Evolutionary conservation across 2,329 filamentous ascomycete species (phyloP).

Genomic region (Aspergillus felis): DNA sequence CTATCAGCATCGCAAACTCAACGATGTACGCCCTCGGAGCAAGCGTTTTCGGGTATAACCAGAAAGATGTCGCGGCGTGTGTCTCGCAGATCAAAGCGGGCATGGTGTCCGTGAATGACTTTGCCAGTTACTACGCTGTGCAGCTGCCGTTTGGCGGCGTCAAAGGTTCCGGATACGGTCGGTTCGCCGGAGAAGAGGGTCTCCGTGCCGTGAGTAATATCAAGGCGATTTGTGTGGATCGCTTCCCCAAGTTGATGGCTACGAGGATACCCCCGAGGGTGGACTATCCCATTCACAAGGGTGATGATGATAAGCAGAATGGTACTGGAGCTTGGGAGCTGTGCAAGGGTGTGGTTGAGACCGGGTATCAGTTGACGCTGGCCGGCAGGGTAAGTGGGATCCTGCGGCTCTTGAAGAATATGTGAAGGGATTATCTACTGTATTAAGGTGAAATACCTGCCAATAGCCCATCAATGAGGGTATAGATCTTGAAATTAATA

Average conservation of each 20-base stretch:
- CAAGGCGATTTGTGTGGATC: conserved; percentile 83
- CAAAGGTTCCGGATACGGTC: conserved; percentile 84
- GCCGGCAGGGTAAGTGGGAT: conserved; percentile 39
- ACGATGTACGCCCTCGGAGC: conserved; percentile 83
- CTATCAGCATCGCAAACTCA: conserved; percentile 76
- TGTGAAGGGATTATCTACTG: conserved; percentile 20
- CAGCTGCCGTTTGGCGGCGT: conserved; percentile 91
- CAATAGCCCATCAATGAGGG: background rate
- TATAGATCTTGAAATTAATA: conserved; percentile 5
- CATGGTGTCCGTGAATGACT: conserved; percentile 95
- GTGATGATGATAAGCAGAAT: conserved; percentile 47
- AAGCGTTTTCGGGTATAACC: conserved; percentile 75
- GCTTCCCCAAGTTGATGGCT: conserved; percentile 50
- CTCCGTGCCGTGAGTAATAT: conserved; percentile 78
- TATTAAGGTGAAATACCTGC: background rate
- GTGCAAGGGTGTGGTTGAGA: conserved; percentile 44
- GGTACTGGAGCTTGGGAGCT: conserved; percentile 61
- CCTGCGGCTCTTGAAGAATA: conserved; percentile 35
- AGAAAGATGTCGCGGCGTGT: conserved; percentile 59
- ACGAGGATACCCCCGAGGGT: conserved; percentile 78
- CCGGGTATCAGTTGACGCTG: conserved; percentile 44
- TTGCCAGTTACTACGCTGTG: conserved; percentile 87
- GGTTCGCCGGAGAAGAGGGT: conserved; percentile 89
- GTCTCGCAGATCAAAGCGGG: conserved; percentile 70
- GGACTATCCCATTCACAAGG: conserved; percentile 72